Evolutionary conservation across 768 basidiomycete genomes (phyloP).

Genomic region (Tricholoma hemisulphureum): DNA sequence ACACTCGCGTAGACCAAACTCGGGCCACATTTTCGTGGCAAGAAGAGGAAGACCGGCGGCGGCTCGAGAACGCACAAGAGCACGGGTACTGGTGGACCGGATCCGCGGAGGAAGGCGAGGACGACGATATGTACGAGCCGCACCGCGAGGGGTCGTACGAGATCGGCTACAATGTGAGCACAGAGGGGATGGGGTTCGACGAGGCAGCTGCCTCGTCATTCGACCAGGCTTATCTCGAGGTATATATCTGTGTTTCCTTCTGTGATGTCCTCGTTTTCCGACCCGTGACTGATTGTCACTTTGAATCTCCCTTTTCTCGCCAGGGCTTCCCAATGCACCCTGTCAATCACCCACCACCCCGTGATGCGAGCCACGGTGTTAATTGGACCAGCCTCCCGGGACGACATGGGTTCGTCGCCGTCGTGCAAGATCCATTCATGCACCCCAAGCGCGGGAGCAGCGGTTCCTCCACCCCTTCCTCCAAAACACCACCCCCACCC

Average conservation of each 20-base stretch:
- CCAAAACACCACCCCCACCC: background rate
- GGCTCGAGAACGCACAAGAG: slow-evolving; percentile 4
- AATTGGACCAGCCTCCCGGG: slow-evolving; percentile 2
- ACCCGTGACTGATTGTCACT: background rate
- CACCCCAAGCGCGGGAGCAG: background rate
- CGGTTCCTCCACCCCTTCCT: slow-evolving; percentile 1
- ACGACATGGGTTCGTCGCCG: background rate
- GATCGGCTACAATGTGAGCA: slow-evolving; percentile 5
- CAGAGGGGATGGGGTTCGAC: slow-evolving; percentile 27
- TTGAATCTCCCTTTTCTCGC: background rate
- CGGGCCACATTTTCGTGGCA: slow-evolving; percentile 9
- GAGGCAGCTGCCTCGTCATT: slow-evolving; percentile 15
- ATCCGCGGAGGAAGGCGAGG: background rate
- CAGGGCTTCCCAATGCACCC: background rate
- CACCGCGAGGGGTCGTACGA: slow-evolving; percentile 15
- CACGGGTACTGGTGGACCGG: slow-evolving; percentile 15
- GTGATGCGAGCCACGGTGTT: slow-evolving; percentile 1
- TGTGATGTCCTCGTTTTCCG: background rate
- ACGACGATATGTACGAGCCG: slow-evolving; percentile 5
- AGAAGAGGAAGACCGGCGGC: slow-evolving; percentile 8
- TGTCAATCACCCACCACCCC: background rate
- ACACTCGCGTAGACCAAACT: slow-evolving; percentile 14
- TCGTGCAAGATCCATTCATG: background rate
- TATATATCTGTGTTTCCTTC: too few species aligned
- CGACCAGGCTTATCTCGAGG: slow-evolving; percentile 24